A percentile compares a stretch with the other conserved stretches of the same genome.
Evolutionary conservation across 2,329 filamentous ascomycete genomes (phyloP).

Genomic region (Diaporthe sp.): DNA sequence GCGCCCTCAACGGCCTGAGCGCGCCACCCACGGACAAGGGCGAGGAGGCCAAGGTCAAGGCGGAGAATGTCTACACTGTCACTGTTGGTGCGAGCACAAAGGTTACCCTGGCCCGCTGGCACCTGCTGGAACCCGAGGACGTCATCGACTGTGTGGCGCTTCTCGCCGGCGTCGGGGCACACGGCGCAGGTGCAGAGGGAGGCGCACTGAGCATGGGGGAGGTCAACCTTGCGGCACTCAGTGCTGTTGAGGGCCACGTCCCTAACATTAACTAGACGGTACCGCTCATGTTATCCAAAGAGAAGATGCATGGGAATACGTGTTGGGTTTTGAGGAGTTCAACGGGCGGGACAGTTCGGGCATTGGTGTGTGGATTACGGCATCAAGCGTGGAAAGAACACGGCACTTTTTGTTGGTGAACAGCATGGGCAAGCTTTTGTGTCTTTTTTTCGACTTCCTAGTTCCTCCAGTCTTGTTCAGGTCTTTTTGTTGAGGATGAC

Average conservation of each 20-base stretch:
- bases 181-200: conserved; percentile 44
- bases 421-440: conserved; percentile 10
- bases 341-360: not conserved
- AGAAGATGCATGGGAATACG: not conserved
- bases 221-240: conserved; percentile 68
- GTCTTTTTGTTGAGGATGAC: not conserved
- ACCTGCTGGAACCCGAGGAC: conserved; percentile 88
- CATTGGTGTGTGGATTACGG: conserved; percentile 7
- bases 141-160: conserved; percentile 79
- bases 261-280: conserved; percentile 45
- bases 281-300: not conserved
- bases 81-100: conserved; percentile 94
- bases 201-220: conserved; percentile 59
- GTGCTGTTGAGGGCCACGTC: conserved; percentile 65
- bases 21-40: conserved; percentile 57
- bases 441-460: not conserved
- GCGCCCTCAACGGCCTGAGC: conserved; percentile 75
- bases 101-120: conserved; percentile 90
- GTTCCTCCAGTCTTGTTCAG: not conserved
- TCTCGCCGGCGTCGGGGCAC: conserved; percentile 60
- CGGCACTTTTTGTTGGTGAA: conserved; percentile 10
- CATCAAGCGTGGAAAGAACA: conserved; percentile 1
- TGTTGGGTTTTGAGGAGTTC: conserved; percentile 12
- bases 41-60: conserved; percentile 69
- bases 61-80: conserved; percentile 85